Evolutionary conservation across 2,329 filamentous ascomycete genomes (phyloP).

Genomic region (Graphilbum sp.): DNA sequence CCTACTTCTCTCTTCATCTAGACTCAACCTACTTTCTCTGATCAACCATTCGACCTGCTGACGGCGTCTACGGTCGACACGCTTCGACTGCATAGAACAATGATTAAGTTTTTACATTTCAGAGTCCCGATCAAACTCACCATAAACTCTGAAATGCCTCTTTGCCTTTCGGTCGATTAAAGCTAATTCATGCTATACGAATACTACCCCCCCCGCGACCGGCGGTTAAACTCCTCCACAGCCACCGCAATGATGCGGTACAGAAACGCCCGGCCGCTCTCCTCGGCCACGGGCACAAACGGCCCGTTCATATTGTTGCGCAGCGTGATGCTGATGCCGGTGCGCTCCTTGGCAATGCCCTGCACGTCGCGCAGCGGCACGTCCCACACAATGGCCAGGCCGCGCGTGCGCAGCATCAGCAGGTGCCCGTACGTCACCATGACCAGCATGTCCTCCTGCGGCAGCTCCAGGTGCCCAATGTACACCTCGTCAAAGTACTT

Average conservation of each 20-base stretch:
- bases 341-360: constrained; percentile 92
- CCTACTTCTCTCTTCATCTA: too few species aligned
- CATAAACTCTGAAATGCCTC: too few species aligned
- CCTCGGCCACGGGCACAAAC: constrained; percentile 86
- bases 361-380: constrained; percentile 90
- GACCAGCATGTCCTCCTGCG: constrained; percentile 72
- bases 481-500: constrained; percentile 97
- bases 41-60: too few species aligned
- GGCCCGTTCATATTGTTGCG: constrained; percentile 87
- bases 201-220: constrained; percentile 20
- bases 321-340: constrained; percentile 74
- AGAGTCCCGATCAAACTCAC: too few species aligned
- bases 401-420: constrained; percentile 75
- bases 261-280: constrained; percentile 49
- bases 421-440: constrained; percentile 82
- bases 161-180: too few species aligned
- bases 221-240: constrained; percentile 50
- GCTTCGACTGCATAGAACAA: too few species aligned
- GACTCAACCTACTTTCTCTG: too few species aligned
- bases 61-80: too few species aligned
- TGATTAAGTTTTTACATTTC: too few species aligned
- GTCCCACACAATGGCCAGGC: constrained; percentile 85
- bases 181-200: too few species aligned
- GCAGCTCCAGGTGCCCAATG: constrained; percentile 87
- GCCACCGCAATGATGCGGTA: constrained; percentile 50